Evolutionary conservation across 306 rosid species (phyloP), one percentile per base, ranked within the genome.

Genomic region (Cucurbita moschata): DNA sequence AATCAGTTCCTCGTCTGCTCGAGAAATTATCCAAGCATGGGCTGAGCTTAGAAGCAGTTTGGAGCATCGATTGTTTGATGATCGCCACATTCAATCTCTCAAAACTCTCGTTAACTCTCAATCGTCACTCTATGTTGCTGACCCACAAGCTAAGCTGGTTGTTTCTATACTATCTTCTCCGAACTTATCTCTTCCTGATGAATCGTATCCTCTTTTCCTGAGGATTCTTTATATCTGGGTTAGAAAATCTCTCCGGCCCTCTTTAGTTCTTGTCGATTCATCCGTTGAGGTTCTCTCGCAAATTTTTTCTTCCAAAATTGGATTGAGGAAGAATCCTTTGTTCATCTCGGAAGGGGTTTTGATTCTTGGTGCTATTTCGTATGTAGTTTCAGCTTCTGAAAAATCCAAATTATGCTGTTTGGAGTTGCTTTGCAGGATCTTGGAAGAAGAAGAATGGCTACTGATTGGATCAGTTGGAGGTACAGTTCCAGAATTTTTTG

Each of bases 11-110:
- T 58, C 88, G 9, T 85, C 90, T 10, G 97, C 97, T 5, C 84
- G 96, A 79, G 86, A 88, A 66, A 93, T 90, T 46, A 79, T 90
- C 76, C 92, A 90, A 79, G 86, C 94, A 6, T 88, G 97, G 97
- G 81, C 92, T 14, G 83, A 82, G 57, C 97, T 93, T 49, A 82
- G 97, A 57, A 81, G 83, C 77, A 81, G 88, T 42, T 83, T 86
- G 65, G 82, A 86, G 73, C 40, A 73, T 54, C 78, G 69, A 47
- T 86, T 87, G 5, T 88, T 87, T 58, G 39, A 30, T 57, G 40
- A 77, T 46, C 82, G 77, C 16, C 90, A 87, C 40, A 82, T 84
- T 64, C 91, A 82, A n/a, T 83, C 88, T 62, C 88, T 90, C 21
- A 85, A 84, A 67, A 85, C 82, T 79, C 87, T 93, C 2, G 82